Base-by-base conservation (phyloP, 75 land plant species). In the Pinus albicaulis region DNA sequence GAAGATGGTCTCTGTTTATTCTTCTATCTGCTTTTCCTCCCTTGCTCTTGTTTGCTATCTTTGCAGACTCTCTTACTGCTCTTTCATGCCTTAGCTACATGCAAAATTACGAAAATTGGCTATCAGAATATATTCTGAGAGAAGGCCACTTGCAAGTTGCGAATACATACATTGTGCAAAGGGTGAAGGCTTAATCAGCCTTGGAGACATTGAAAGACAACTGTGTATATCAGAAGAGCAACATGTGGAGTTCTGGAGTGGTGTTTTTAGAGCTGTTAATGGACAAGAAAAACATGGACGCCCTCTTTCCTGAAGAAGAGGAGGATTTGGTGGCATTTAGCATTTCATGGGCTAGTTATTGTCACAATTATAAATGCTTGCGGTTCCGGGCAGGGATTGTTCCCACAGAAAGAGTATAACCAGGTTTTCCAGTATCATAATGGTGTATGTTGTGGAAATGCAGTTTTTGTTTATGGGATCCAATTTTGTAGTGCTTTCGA, bases 161-260 rank as follows among this genome's bases (percentile, higher is more conserved):
- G n/a, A n/a, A n/a, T n/a, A n/a, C n/a, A n/a, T n/a, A n/a, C n/a
- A n/a, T n/a, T n/a, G n/a, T n/a, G n/a, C n/a, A n/a, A n/a, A n/a
- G n/a, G 82, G 76, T 23, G 34, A 77, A 48, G 10, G 62, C 81
- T 10, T 82, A 82, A 68, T 76, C 83, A 7, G 84, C 84, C 3
- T 82, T 82, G 1, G 82, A 82, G 71, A 59, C 81, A 26, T 19
- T 34, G 48, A 41, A 5, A n/a, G 52, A 74, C 15, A 73, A 62
- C 16, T 58, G 24, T 19, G 38, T 72, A 1, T 65, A 36, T 19
- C 41, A 72, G 24, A 83, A 80, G 80, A 80, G 88, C 60, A 86
- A 86, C 36, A 83, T 80, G 2, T 86, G 86, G 86, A 86, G 88
- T 64, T 86, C 83, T 61, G 88, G 88, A 14, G 72, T 86, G 23